Base-by-base conservation (phyloP, 371 early-diverging fungal genomes). In the Chytridium lagenaria region DNA sequence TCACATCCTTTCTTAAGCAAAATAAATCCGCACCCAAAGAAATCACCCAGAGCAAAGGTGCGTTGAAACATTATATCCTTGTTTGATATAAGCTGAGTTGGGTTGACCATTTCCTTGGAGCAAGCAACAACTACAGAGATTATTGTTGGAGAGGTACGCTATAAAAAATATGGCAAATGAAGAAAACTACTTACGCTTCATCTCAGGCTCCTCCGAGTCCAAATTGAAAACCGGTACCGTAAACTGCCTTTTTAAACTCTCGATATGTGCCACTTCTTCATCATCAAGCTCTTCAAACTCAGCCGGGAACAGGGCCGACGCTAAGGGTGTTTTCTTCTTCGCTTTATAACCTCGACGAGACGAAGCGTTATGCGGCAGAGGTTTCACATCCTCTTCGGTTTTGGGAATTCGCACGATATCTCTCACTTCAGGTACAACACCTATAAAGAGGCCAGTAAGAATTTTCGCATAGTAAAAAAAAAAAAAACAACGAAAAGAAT, bases 101-200 rank as follows among this genome's bases (percentile, higher is more conserved):
- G 61, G 36, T 61, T 5, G 30, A 61, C 23, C 61, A 61, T 30
- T 23, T 61, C 61, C 36, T 37, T 61, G 36, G 34, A 7, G 37
- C 61, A 61, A 61, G 34, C 61, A 34, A 61, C 37, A 15, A 23
- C 61, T 61, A 36, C 16, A 61, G 15, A 55, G 30, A 55, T n/a
- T n/a, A n/a, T n/a, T n/a, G n/a, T n/a, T n/a, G n/a, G n/a, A n/a
- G n/a, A n/a, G n/a, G n/a, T n/a, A n/a, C n/a, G n/a, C n/a, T n/a
- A n/a, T n/a, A n/a, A n/a, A n/a, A n/a, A n/a, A n/a, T n/a, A n/a
- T n/a, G n/a, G n/a, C n/a, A n/a, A n/a, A n/a, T n/a, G n/a, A 44
- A 7, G 12, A 44, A 12, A 44, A 44, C 7, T 44, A 44, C 44
- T 12, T 44, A 44, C 44, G 7, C 44, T 12, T 44, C 7, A 44